These are phyloP conservation scores for Amanita phalloides DNA, from an alignment of 768 basidiomycete genomes.

Conservation along the genomic window DNA sequence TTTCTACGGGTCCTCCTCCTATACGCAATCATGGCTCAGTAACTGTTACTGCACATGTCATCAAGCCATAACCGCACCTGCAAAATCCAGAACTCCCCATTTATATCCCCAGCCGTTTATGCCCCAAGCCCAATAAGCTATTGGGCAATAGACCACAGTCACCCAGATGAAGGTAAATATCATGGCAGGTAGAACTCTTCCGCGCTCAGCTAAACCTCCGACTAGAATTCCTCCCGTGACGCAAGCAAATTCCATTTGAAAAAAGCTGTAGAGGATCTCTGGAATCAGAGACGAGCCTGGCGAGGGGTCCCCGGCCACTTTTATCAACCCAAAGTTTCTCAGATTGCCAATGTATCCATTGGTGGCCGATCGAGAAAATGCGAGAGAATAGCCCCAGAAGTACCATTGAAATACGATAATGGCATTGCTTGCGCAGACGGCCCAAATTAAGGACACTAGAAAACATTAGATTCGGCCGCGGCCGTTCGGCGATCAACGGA, in stretches of 20 bases:
- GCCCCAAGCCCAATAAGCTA: constrained; percentile 83
- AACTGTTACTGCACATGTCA: background rate
- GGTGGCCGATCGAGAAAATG: constrained; percentile 69
- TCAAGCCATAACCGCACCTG: constrained; percentile 34
- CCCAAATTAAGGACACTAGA: constrained; percentile 64
- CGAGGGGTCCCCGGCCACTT: constrained; percentile 62
- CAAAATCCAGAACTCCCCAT: constrained; percentile 83
- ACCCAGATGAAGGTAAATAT: constrained; percentile 77
- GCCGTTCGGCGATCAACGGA: background rate
- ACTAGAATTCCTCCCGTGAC: constrained; percentile 71
- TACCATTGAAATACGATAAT: constrained; percentile 77
- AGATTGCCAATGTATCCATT: constrained; percentile 78
- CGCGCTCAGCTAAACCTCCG: constrained; percentile 81
- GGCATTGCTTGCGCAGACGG: constrained; percentile 60
- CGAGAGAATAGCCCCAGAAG: constrained; percentile 60
- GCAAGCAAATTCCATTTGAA: constrained; percentile 80
- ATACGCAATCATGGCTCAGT: background rate
- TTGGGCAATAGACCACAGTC: constrained; percentile 80
- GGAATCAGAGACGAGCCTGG: constrained; percentile 78
- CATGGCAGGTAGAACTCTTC: constrained; percentile 73
- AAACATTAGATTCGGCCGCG: constrained; percentile 6
- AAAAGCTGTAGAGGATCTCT: constrained; percentile 74
- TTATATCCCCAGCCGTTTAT: constrained; percentile 75
- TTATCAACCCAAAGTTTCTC: constrained; percentile 61
- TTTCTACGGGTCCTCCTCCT: constrained; percentile 86